Conservation (phyloP, 768 basidiomycete genomes). For the Lentinula boryana region DNA sequence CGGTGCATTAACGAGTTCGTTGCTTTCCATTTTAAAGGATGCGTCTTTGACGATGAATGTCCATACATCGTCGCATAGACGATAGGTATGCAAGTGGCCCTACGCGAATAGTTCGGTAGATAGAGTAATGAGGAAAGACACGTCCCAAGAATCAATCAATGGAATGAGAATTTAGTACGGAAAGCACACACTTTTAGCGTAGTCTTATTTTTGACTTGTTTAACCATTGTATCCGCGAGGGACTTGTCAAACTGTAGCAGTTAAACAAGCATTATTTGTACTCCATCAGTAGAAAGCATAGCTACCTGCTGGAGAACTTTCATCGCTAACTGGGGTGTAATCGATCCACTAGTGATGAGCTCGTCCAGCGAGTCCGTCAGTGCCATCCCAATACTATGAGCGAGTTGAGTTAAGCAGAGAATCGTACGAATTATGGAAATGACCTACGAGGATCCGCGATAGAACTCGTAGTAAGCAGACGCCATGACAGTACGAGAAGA, state of each 20-base stretch:
- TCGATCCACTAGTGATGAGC: conserved; percentile 92
- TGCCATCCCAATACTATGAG: conserved; percentile 88
- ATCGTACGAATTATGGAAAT: background rate
- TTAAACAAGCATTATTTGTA: background rate
- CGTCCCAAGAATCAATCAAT: background rate
- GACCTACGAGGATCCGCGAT: conserved; percentile 85
- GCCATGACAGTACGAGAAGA: background rate
- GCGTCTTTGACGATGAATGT: conserved; percentile 96
- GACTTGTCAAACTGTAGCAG: conserved; percentile 86
- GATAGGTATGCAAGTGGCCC: conserved; percentile 91
- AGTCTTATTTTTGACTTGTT: conserved; percentile 93
- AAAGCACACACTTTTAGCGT: conserved; percentile 66
- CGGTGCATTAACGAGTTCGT: conserved; percentile 64
- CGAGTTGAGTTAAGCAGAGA: background rate
- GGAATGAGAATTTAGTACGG: background rate
- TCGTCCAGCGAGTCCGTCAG: conserved; percentile 98
- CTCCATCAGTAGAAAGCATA: background rate
- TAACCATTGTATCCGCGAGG: conserved; percentile 86
- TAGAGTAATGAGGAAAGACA: too few species aligned
- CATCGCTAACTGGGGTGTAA: conserved; percentile 98
- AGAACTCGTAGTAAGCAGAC: conserved; percentile 76
- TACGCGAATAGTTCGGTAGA: conserved; percentile 21
- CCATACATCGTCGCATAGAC: conserved; percentile 96
- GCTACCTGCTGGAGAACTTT: conserved; percentile 93
- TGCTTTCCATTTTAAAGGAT: conserved; percentile 92